Base-by-base conservation (phyloP, 768 basidiomycete species). In the Psilocybe azurescens region DNA sequence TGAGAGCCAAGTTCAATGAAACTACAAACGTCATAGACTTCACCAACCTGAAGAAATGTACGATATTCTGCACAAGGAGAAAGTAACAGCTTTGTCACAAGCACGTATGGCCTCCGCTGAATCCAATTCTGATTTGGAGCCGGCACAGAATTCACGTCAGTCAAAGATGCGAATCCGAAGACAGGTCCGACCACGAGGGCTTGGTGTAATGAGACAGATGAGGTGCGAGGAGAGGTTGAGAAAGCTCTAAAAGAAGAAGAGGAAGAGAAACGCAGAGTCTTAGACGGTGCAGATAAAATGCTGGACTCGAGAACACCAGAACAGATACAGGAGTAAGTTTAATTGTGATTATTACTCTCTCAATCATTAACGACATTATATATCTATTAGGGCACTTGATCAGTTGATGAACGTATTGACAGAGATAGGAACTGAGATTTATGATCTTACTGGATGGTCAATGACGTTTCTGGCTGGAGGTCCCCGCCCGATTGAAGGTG, bases 251-350 rank as follows among this genome's bases (percentile, higher is more conserved):
- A 56, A 6, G 38, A 44, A 11, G 20, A 56, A 32, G 36, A 18
- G 41, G 44, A 56, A 7, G 38, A 38, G 28, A 20, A 20, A 20
- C 20, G 10, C 11, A 56, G 44, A 20, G 20, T 20, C 20, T 20
- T 20, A 20, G 20, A 20, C 20, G 20, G 20, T 20, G 20, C 20
- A 20, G 20, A 20, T 20, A 20, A 20, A 20, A 20, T 20, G 20
- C 16, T 39, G 4, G 53, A 24, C 1, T 20, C 33, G 14, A 20
- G n/a, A 30, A 44, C 39, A 2, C 39, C 54, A 2, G 29, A 16
- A 14, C 38, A 55, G 28, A 14, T 38, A 20, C 38, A 55, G 16
- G 53, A 55, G 53, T 55, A 29, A n/a, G 53, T 55, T 20, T 20
- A 20, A 20, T 20, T 20, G 20, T 20, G 20, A 20, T 20, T 20